Evolutionary conservation across 1,284 basidiomycete species (phyloP).

Genomic region (Fistulina hepatica): DNA sequence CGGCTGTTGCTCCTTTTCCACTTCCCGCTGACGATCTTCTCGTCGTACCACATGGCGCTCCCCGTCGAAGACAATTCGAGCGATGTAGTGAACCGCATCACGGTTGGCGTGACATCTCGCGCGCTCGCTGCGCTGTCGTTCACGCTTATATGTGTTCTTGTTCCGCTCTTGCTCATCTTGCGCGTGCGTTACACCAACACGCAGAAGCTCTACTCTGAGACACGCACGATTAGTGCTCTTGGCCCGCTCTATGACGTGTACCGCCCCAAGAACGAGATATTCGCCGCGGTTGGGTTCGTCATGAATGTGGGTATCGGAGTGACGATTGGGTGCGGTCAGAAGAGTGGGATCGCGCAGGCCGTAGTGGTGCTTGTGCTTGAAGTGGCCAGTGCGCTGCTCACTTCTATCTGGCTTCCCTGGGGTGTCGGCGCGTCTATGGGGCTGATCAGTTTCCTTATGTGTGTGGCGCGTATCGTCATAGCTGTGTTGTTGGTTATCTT

Average conservation of each 20-base stretch:
- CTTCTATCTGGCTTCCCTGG: conserved; percentile 93
- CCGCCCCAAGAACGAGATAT: conserved; percentile 84
- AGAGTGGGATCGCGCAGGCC: conserved; percentile 83
- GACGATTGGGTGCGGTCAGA: conserved; percentile 82
- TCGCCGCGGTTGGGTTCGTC: conserved; percentile 70
- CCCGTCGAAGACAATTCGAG: too few relatives aligned
- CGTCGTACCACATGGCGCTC: conserved; percentile 75
- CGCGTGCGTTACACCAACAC: conserved; percentile 73
- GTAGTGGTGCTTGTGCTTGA: conserved; percentile 83
- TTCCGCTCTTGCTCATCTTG: conserved; percentile 67
- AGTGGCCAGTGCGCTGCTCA: conserved; percentile 71
- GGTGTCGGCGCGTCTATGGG: conserved; percentile 95
- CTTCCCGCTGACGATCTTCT: conserved; percentile 87
- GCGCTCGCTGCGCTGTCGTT: conserved; percentile 71
- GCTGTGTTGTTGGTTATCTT: conserved; percentile 85
- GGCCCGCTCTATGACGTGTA: conserved; percentile 97
- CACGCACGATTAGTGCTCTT: conserved; percentile 78
- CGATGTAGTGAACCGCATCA: too few relatives aligned
- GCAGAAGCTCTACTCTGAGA: conserved; percentile 90
- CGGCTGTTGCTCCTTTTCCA: conserved; percentile 88
- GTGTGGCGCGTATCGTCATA: conserved; percentile 81
- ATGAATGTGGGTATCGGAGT: conserved; percentile 76
- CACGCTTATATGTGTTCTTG: conserved; percentile 64
- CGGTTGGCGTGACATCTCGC: conserved; percentile 45
- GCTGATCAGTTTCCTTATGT: conserved; percentile 83